A percentile compares a stretch with the other conserved stretches of the same genome.
phyloP scores from a whole-genome alignment of 2,329 filamentous ascomycete species.

The Exophiala mesophila region DNA sequence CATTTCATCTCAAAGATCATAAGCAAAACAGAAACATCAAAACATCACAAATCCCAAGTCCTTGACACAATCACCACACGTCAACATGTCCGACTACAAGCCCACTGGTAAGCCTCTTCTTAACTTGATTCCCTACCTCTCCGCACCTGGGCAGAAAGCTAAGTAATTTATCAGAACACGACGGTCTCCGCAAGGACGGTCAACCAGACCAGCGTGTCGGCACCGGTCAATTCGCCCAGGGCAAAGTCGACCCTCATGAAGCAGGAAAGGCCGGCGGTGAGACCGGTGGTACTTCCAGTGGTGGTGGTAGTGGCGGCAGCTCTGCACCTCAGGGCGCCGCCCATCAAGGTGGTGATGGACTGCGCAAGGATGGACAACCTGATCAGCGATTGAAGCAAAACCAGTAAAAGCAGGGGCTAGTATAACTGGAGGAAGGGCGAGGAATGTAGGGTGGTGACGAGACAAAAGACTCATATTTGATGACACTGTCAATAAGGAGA shows the following conservation, averaged over 20 bases:
- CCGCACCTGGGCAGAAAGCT: neutral
- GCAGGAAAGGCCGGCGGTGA: slow-evolving; percentile 24
- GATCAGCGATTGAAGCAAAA: slow-evolving; percentile 24
- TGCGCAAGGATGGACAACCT: slow-evolving; percentile 22
- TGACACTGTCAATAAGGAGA: too few species aligned
- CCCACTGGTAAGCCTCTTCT: slow-evolving; percentile 17
- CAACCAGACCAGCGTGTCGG: slow-evolving; percentile 20
- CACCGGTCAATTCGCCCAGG: slow-evolving; percentile 21
- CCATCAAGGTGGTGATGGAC: slow-evolving; percentile 16
- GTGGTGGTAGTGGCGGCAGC: slow-evolving; percentile 4
- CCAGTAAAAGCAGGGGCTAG: slow-evolving; percentile 6
- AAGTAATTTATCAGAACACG: slow-evolving; percentile 15
- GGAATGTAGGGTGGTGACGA: too few species aligned
- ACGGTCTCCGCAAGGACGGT: slow-evolving; percentile 25
- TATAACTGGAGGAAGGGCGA: too few species aligned
- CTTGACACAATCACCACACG: slow-evolving; percentile 4
- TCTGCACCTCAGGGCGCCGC: slow-evolving; percentile 12
- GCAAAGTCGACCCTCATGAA: slow-evolving; percentile 25
- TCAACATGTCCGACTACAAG: slow-evolving; percentile 26
- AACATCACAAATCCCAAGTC: slow-evolving; percentile 2
- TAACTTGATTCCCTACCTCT: neutral
- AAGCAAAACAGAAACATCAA: neutral
- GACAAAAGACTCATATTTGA: too few species aligned
- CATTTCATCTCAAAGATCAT: neutral
- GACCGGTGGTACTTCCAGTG: slow-evolving; percentile 8